A percentile compares a stretch with the other conserved stretches of the same genome.
Evolutionary conservation across 2,329 filamentous ascomycete genomes (phyloP).

Genomic region (Beauveria rudraprayagi): DNA sequence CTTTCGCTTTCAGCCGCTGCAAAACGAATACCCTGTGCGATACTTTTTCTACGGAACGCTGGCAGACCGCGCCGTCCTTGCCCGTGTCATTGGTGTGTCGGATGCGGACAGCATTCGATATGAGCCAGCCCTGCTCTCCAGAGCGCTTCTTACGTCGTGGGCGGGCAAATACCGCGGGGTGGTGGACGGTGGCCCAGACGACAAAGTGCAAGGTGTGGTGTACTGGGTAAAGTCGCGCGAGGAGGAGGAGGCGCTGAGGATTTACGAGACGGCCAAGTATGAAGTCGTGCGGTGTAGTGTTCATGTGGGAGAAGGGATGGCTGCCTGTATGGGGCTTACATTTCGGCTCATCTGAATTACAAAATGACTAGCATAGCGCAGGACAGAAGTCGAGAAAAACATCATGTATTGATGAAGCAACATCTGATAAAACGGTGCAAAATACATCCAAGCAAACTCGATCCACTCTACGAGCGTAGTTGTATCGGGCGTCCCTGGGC

Average conservation of each 20-base stretch:
- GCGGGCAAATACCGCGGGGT: slow-evolving; percentile 31
- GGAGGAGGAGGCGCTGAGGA: not conserved
- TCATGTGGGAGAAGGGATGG: not conserved
- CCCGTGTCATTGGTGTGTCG: slow-evolving; percentile 21
- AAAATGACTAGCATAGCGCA: too few relatives aligned
- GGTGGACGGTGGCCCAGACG: slow-evolving; percentile 19
- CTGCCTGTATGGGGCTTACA: not conserved
- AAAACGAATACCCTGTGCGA: slow-evolving; percentile 23
- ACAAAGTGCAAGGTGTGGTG: not conserved
- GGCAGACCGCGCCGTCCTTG: slow-evolving; percentile 22
- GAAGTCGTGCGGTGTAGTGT: not conserved
- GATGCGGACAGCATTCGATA: slow-evolving; percentile 16
- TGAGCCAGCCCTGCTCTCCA: slow-evolving; percentile 21
- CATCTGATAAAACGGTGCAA: too few relatives aligned
- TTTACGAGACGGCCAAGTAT: slow-evolving; percentile 2
- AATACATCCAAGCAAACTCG: too few relatives aligned
- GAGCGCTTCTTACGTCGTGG: slow-evolving; percentile 27
- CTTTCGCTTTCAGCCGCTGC: slow-evolving; percentile 15
- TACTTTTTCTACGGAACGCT: slow-evolving; percentile 37
- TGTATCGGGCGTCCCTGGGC: too few relatives aligned
- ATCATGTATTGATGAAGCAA: too few relatives aligned
- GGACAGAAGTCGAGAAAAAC: not conserved
- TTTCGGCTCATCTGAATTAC: not conserved
- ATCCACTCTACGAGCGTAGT: too few relatives aligned
- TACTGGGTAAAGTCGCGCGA: not conserved